phyloP scores from a whole-genome alignment of 495 filamentous ascomycete species.

The Tuber aestivum region DNA sequence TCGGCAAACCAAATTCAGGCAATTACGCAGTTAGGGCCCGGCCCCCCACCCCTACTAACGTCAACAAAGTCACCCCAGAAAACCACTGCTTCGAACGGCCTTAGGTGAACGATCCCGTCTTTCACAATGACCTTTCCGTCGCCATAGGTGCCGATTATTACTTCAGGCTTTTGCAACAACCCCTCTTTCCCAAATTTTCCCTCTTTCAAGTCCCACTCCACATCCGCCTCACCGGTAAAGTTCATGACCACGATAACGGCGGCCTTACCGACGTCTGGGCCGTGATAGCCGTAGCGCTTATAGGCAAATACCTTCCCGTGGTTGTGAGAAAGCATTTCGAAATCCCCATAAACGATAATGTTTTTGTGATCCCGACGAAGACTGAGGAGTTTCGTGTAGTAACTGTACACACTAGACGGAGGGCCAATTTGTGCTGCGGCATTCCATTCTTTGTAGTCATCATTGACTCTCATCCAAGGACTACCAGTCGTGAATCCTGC shows the following conservation, averaged over 20 bases:
- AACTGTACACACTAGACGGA: constrained; percentile 49
- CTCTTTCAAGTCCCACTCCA: constrained; percentile 47
- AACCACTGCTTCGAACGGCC: constrained; percentile 35
- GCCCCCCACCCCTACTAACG: background rate
- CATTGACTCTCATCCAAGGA: constrained; percentile 61
- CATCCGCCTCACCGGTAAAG: constrained; percentile 45
- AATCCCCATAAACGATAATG: constrained; percentile 55
- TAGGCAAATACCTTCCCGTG: constrained; percentile 51
- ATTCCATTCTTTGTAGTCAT: constrained; percentile 51
- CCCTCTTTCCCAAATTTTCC: constrained; percentile 43
- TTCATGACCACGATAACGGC: constrained; percentile 52
- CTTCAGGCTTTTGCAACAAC: constrained; percentile 23
- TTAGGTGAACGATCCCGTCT: constrained; percentile 25
- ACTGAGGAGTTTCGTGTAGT: constrained; percentile 52
- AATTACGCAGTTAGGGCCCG: background rate
- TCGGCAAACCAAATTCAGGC: background rate
- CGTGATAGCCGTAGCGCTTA: constrained; percentile 25
- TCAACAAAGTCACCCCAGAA: constrained; percentile 15
- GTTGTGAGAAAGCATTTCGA: constrained; percentile 48
- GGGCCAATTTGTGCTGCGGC: constrained; percentile 50
- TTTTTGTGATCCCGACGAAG: constrained; percentile 53
- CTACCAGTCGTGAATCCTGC: constrained; percentile 53
- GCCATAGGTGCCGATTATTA: constrained; percentile 48
- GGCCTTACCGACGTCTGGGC: constrained; percentile 45
- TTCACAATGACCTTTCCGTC: constrained; percentile 8